Conservation (phyloP, 192 early-diverging fungal genomes). For the Jimgerdemannia flammicorona region DNA sequence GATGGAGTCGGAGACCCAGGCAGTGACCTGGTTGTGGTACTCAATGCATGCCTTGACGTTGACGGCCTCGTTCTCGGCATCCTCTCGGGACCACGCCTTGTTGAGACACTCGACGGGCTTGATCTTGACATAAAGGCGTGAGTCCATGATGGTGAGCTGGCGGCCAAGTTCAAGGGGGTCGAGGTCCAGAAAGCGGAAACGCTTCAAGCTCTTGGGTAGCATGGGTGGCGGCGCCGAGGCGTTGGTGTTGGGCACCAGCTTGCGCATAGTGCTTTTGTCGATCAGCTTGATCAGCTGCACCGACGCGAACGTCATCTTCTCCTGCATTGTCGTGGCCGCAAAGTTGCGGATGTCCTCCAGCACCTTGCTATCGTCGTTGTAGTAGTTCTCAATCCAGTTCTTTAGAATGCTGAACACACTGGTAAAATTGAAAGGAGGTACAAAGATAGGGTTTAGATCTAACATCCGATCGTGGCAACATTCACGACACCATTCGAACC, state of each 20-base stretch:
- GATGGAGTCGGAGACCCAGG: constrained; percentile 86
- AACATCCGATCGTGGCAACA: not conserved
- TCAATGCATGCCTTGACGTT: constrained; percentile 89
- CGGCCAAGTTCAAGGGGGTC: constrained; percentile 91
- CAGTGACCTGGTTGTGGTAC: constrained; percentile 79
- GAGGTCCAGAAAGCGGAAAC: constrained; percentile 81
- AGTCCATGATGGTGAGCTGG: constrained; percentile 93
- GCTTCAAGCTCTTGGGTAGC: constrained; percentile 73
- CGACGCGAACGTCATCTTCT: constrained; percentile 64
- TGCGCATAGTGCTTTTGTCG: constrained; percentile 65
- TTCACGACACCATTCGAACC: not conserved
- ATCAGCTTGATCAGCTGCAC: constrained; percentile 74
- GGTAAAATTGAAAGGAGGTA: not conserved
- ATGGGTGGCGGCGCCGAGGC: constrained; percentile 73
- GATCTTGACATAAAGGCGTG: constrained; percentile 77
- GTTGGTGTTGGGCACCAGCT: constrained; percentile 59
- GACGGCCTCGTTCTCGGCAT: constrained; percentile 58
- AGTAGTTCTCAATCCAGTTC: constrained; percentile 94
- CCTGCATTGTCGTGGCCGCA: constrained; percentile 61
- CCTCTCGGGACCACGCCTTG: constrained; percentile 79
- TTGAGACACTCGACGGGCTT: constrained; percentile 86
- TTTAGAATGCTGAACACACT: constrained; percentile 93
- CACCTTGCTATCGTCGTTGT: constrained; percentile 65
- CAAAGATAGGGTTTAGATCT: not conserved
- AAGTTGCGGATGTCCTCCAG: constrained; percentile 74